A percentile compares a stretch with the other conserved stretches of the same genome.
Conservation (phyloP, 305 asterid genomes). For the Lippia alba region DNA sequence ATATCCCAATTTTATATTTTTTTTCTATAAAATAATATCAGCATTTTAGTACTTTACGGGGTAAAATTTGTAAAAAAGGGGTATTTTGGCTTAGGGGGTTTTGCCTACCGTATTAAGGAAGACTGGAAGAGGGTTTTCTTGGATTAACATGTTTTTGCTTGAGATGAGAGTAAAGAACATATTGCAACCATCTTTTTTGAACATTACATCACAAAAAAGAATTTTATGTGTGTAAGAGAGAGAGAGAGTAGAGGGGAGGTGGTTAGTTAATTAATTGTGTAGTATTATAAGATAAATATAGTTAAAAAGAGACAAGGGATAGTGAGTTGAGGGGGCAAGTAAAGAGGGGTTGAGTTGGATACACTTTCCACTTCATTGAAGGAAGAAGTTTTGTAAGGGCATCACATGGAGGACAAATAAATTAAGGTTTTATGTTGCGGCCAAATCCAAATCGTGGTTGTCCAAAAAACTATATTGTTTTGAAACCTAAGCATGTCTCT, state of each 20-base stretch:
- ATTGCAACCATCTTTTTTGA: slow-evolving; percentile 35
- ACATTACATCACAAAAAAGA: slow-evolving; percentile 27
- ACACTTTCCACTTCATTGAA: slow-evolving; percentile 61
- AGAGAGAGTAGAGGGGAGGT: slow-evolving; percentile 19
- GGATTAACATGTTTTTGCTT: slow-evolving; percentile 32
- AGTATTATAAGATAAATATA: too few species aligned
- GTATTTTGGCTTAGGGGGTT: neutral
- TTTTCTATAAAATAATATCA: too few species aligned
- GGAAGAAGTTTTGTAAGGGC: slow-evolving; percentile 44
- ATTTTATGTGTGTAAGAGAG: slow-evolving; percentile 26
- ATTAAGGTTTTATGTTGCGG: slow-evolving; percentile 25
- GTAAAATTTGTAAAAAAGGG: neutral
- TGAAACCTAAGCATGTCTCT: slow-evolving; percentile 55
- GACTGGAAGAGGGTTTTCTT: slow-evolving; percentile 3
- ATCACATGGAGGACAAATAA: slow-evolving; percentile 64
- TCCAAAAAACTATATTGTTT: slow-evolving; percentile 37
- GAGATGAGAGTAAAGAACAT: slow-evolving; percentile 55
- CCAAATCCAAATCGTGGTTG: slow-evolving; percentile 52
- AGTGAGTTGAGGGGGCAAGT: slow-evolving; percentile 41
- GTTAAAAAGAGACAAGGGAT: slow-evolving; percentile 34
- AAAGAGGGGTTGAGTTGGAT: slow-evolving; percentile 47
- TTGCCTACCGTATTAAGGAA: slow-evolving; percentile 17
- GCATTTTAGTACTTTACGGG: too few species aligned
- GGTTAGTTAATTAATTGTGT: neutral
- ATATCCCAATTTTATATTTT: too few species aligned